phyloP scores from a whole-genome alignment of 768 basidiomycete genomes.

The Suillus fuscotomentosus region DNA sequence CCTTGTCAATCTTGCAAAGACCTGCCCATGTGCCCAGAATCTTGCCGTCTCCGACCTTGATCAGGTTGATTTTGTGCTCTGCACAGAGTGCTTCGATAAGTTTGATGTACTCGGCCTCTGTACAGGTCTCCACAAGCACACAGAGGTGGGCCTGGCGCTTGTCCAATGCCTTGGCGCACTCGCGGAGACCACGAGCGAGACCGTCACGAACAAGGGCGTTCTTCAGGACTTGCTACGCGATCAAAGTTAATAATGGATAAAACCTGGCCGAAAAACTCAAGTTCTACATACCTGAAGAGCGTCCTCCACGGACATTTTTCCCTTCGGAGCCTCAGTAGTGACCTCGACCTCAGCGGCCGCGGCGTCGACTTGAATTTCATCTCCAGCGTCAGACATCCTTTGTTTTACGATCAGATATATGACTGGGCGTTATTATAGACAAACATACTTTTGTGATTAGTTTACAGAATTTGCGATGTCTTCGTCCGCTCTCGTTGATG shows the following conservation, averaged over 20 bases:
- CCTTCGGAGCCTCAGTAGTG: slow-evolving; percentile 86
- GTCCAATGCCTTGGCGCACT: slow-evolving; percentile 97
- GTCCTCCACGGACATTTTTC: slow-evolving; percentile 94
- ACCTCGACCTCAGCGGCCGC: slow-evolving; percentile 73
- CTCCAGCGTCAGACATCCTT: slow-evolving; percentile 98
- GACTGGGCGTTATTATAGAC: slow-evolving; percentile 6
- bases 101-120: slow-evolving; percentile 99
- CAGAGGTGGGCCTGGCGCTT: slow-evolving; percentile 98
- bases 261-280: neutral
- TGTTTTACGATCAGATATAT: slow-evolving; percentile 4
- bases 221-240: slow-evolving; percentile 91
- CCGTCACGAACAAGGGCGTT: slow-evolving; percentile 98
- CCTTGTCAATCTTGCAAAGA: slow-evolving; percentile 99
- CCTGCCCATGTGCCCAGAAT: slow-evolving; percentile 98
- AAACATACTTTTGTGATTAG: slow-evolving; percentile 39
- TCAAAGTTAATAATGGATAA: neutral
- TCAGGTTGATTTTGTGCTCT: slow-evolving; percentile 99
- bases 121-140: slow-evolving; percentile 98
- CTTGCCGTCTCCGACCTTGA: slow-evolving; percentile 99
- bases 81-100: slow-evolving; percentile 99
- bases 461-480: slow-evolving; percentile 52
- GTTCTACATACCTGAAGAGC: slow-evolving; percentile 70
- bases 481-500: slow-evolving; percentile 97
- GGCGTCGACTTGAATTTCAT: slow-evolving; percentile 82
- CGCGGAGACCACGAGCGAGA: slow-evolving; percentile 95